These are phyloP conservation scores for Lagenaria siceraria DNA, from an alignment of 306 rosid genomes.

Conservation along the genomic window DNA sequence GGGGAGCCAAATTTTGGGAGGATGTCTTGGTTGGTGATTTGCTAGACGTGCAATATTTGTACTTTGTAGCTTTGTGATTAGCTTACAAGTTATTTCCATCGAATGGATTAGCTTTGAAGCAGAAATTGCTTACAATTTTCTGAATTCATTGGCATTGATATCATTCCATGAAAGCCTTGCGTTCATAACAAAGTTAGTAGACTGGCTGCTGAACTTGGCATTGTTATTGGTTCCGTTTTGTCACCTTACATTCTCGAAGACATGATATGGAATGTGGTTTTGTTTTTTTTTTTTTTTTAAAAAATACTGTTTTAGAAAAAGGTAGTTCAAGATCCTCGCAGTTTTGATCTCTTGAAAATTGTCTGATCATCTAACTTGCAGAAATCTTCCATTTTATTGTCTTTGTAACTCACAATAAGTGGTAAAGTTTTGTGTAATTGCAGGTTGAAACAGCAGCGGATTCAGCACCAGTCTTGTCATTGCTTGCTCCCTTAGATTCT, in stretches of 20 bases:
- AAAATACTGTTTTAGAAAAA: not conserved
- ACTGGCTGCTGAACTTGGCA: not conserved
- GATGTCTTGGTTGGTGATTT: not conserved
- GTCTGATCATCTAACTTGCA: not conserved
- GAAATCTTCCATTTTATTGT: not conserved
- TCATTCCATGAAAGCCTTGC: not conserved
- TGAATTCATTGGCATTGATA: not conserved
- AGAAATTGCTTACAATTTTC: not conserved
- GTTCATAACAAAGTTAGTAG: not conserved
- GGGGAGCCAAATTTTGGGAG: not conserved
- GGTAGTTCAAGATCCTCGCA: not conserved
- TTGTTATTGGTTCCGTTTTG: not conserved
- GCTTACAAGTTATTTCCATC: not conserved
- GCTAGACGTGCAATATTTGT: not conserved
- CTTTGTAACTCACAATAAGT: not conserved
- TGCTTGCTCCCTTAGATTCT: slow-evolving; percentile 71
- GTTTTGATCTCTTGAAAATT: not conserved
- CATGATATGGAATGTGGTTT: not conserved
- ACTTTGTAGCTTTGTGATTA: not conserved
- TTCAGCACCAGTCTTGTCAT: slow-evolving; percentile 77
- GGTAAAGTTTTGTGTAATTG: slow-evolving; percentile 17
- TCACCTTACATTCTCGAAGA: not conserved
- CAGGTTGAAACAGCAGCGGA: slow-evolving; percentile 77
- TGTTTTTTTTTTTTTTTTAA: not conserved
- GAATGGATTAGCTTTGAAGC: not conserved